Base-by-base conservation (phyloP, 2,329 filamentous ascomycete species). In the Monosporascus sp. region DNA sequence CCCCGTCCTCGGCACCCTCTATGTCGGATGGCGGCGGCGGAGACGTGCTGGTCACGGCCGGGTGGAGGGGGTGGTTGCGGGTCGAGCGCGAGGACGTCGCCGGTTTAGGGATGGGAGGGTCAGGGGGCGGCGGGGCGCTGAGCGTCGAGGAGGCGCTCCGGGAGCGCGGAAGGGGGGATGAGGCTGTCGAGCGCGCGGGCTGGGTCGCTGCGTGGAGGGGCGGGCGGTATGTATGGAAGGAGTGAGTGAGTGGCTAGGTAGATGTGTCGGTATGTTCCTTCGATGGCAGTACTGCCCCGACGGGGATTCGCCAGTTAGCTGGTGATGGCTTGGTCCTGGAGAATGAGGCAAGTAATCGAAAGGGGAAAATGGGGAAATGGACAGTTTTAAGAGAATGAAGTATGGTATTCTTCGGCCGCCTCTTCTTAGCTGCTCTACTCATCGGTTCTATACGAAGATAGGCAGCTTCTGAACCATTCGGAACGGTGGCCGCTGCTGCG, bases 21-120 rank as follows among this genome's bases (percentile, higher is more conserved):
- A 24, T 18, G 25, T n/a, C 18, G 18, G 39, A 20, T 24, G 36
- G 39, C 3, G 39, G 24, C 24, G 50, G 48, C 45, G 57, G 59
- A 41, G 57, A 62, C 34, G 62, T 65, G 6, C 64, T 66, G 44
- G 65, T 74, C 38, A 68, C 64, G 25, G 68, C 71, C 1, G 73
- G 71, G 1, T 72, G 72, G 68, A 73, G 68, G 54, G 81, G 81
- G 9, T 84, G 81, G 81, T 60, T 83, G 51, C 70, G 73, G 11
- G 73, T 83, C 6, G 74, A 79, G 49, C 67, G 75, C 22, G 71
- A 72, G 39, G 65, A 69, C 34, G 68, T 76, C 1, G 58, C 61
- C 20, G 68, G 68, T 1, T 80, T 78, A 54, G 61, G 65, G 1
- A 52, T 60, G 5, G 71, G 69, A 0, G 65, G 24, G 2, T 3